Evolutionary conservation across 2,329 filamentous ascomycete genomes (phyloP).

Genomic region (Reticulascus tulasneorum): DNA sequence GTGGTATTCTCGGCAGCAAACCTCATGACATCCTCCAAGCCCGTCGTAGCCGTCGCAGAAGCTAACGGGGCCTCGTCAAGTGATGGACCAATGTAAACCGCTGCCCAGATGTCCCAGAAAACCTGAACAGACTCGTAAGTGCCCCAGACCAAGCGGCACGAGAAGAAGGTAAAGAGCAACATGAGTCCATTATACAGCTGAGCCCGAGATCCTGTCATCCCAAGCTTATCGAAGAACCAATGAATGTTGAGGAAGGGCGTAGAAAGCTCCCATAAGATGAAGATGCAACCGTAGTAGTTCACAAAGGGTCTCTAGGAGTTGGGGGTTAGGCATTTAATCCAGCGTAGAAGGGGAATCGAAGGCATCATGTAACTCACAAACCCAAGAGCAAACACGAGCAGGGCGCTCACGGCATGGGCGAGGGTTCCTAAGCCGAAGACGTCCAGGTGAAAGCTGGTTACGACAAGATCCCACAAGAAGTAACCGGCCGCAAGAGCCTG

Average conservation of each 20-base stretch:
- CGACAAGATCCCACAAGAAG: constrained; percentile 76
- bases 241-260: constrained; percentile 84
- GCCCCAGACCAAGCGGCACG: constrained; percentile 73
- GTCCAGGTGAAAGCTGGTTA: constrained; percentile 63
- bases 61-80: constrained; percentile 17
- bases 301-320: constrained; percentile 67
- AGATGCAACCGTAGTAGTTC: constrained; percentile 76
- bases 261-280: constrained; percentile 85
- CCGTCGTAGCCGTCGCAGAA: constrained; percentile 23
- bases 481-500: constrained; percentile 76
- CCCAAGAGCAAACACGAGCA: constrained; percentile 71
- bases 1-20: constrained; percentile 45
- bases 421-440: constrained; percentile 75
- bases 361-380: constrained; percentile 57
- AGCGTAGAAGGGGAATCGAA: neutral
- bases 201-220: constrained; percentile 68
- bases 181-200: constrained; percentile 76
- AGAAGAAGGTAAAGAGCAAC: constrained; percentile 71
- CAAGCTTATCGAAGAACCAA: constrained; percentile 88
- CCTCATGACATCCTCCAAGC: constrained; percentile 36
- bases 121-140: constrained; percentile 67
- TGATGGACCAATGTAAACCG: constrained; percentile 35
- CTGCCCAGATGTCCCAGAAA: constrained; percentile 65
- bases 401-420: constrained; percentile 70
- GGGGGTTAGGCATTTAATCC: constrained; percentile 12